Evolutionary conservation across 345 rosid genomes (phyloP), one percentile per base, ranked within the genome.

Genomic region (Brassica incana): DNA sequence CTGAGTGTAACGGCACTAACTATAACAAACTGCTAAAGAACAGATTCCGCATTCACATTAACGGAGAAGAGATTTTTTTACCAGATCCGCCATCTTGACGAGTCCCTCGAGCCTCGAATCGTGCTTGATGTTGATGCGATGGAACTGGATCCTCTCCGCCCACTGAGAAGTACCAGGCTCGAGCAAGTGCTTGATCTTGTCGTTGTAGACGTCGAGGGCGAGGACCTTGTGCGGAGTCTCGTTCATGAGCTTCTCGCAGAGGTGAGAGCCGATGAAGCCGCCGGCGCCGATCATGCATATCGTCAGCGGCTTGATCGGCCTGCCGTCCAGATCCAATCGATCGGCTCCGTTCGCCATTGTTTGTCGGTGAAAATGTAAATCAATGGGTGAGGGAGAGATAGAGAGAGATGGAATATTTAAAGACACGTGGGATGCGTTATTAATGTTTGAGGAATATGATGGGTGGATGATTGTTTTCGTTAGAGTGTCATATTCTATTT

Each of bases 271-370:
- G 50, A 95, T 95, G 90, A 95, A 95, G 18, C 99, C 97, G 1
- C 99, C 99, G 50, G 99, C 99, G 2, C 99, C 98, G 69, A 95
- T 95, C 98, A 95, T 89, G 83, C 97, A 93, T 75, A 95, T 90
- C 18, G 99, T 95, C 14, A 91, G 75, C 81, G 92, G 85, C 88
- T 82, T 88, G 35, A 95, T 89, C 77, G 93, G 88, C 73, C 66
- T 89, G 14, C 99, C 98, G 69, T 95, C 98, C 71, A 95, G 97
- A 93, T 95, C 92, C 81, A 88, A 73, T 83, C 92, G 86, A 75
- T 3, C 82, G 69, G 67, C 73, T 76, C 72, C 83, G 32, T 81
- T 84, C 68, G 87, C 86, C 86, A 83, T 82, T 30, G 8, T 23
- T 12, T 63, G 72, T 69, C 78, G 84, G 78, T 79, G 77, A 25